Base-by-base conservation (phyloP, 441 rosid genomes). In the Isatis lusitanica region DNA sequence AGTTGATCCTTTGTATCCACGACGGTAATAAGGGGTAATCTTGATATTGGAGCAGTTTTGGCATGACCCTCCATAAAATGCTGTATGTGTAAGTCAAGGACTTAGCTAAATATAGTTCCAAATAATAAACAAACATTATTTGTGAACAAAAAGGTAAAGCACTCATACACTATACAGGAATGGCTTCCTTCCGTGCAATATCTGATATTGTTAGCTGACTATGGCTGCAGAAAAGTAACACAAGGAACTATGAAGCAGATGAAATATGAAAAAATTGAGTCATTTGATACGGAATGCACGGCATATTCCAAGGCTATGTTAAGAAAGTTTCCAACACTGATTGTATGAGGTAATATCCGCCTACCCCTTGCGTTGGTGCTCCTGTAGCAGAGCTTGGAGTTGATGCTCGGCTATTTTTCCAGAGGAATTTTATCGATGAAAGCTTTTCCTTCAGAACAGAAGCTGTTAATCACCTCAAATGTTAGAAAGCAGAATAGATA, bases 1-100 rank as follows among this genome's bases (percentile, higher is more conserved):
- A 89, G 88, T 65, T 81, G 90, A 83, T 92, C 89, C 68, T 82
- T 92, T n/a, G 92, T 66, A 82, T 92, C 90, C 72, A 86, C 71
- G 57, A 96, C 77, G 30, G 91, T 87, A 46, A 96, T 82, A 56
- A 96, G 95, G 63, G 98, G 98, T 78, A 96, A 77, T 65, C 97
- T 88, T 74, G 97, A 87, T 79, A 96, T 92, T 18, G 98, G 98
- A 47, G 92, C 85, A 78, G 86, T 92, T 88, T 90, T 92, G 62
- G 98, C 88, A 84, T 90, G 99, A 76, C 99, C 99, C 82, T 96
- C 99, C 98, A 96, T 90, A 71, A 92, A 94, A 85, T 96, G 99
- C 99, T 96, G 78, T 69, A 78, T 58, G 39, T 77, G 48, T 31
- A 78, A 21, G 43, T 38, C 79, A 75, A 57, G 11, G 52, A 59